A percentile compares a stretch with the other conserved stretches of the same genome.
Evolutionary conservation across 768 basidiomycete species (phyloP).

Genomic region (Phlebiopsis gigantea): DNA sequence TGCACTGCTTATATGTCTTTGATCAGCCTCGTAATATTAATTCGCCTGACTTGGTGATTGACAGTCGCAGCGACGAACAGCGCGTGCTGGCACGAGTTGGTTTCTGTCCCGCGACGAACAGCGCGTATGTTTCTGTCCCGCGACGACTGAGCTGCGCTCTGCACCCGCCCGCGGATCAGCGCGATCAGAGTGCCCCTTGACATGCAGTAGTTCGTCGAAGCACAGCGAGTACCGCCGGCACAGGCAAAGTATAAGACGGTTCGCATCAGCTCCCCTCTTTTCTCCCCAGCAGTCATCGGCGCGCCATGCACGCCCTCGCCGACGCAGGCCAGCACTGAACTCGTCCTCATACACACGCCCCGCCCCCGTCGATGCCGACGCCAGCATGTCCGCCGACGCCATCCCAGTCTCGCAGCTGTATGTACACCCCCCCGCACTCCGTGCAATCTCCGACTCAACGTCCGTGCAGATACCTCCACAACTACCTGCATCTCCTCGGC

Average conservation of each 20-base stretch:
- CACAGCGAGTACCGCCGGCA: neutral
- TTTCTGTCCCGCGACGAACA: no score
- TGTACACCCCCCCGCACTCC: neutral
- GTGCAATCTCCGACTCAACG: neutral
- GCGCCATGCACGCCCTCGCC: neutral
- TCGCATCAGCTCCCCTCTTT: neutral
- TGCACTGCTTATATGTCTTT: no score
- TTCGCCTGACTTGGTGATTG: no score
- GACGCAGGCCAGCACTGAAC: neutral
- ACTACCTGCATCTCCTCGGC: conserved; percentile 21
- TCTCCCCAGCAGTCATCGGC: neutral
- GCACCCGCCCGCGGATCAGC: no score
- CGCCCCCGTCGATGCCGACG: neutral
- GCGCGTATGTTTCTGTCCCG: no score
- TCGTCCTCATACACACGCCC: neutral
- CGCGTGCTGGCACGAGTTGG: no score
- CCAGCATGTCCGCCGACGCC: neutral
- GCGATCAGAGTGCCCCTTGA: no score
- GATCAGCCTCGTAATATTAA: no score
- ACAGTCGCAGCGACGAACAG: no score
- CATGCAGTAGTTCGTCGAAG: neutral
- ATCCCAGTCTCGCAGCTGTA: neutral
- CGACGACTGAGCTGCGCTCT: no score
- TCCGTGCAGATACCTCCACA: conserved; percentile 17
- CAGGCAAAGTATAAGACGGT: neutral